Conservation (phyloP, 768 basidiomycete genomes). For the Collybia nuda region DNA sequence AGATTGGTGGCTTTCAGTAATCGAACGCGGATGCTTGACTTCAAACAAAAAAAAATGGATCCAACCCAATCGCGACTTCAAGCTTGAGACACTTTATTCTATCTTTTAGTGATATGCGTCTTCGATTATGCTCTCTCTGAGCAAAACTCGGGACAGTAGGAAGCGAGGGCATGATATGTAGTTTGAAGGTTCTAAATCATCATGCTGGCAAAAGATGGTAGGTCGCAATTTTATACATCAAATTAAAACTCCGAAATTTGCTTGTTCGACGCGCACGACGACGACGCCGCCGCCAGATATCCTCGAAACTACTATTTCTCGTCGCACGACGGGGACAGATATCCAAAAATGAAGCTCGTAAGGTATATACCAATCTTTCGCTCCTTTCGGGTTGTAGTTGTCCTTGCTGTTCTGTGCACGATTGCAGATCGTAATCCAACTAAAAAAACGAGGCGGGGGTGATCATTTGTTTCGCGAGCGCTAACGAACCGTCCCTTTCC, state of each 20-base stretch:
- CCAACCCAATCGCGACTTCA: too few relatives aligned
- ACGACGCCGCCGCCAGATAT: slow-evolving; percentile 4
- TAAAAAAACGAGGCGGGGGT: background rate
- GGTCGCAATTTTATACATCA: background rate
- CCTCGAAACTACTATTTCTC: background rate
- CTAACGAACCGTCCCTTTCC: slow-evolving; percentile 1
- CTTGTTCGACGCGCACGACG: slow-evolving; percentile 11
- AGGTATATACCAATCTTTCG: slow-evolving; percentile 44
- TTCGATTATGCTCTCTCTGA: too few relatives aligned
- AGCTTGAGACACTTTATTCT: too few relatives aligned
- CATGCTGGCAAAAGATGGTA: too few relatives aligned
- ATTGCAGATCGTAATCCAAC: background rate
- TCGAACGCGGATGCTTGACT: too few relatives aligned
- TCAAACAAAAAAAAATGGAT: too few relatives aligned
- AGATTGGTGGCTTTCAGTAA: too few relatives aligned
- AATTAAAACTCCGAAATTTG: slow-evolving; percentile 12
- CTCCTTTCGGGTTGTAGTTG: slow-evolving; percentile 6
- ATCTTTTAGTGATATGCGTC: too few relatives aligned
- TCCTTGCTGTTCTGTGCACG: slow-evolving; percentile 3
- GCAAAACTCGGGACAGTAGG: too few relatives aligned
- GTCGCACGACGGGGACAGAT: background rate
- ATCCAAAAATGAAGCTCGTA: slow-evolving; percentile 74
- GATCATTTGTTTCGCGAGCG: background rate
- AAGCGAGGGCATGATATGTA: too few relatives aligned
- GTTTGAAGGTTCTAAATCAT: too few relatives aligned